These are phyloP conservation scores for Didymella pomorum DNA, from an alignment of 2,329 filamentous ascomycete genomes.

Conservation along the genomic window DNA sequence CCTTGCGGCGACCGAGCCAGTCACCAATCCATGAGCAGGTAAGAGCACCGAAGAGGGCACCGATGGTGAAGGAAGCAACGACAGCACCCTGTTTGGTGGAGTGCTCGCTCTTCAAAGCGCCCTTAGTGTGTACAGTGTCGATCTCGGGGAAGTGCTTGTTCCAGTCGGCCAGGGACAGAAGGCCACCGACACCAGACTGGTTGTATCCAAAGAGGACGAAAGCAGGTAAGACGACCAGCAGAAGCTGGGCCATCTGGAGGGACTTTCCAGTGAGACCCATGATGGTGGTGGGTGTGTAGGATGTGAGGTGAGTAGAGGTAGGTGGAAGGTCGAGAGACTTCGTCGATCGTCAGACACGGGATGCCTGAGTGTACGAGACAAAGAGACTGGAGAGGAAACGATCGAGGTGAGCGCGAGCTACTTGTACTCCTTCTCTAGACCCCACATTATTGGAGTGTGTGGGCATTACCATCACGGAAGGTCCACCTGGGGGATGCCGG, in stretches of 20 bases:
- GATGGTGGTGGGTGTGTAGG: constrained; percentile 5
- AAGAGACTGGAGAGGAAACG: constrained; percentile 15
- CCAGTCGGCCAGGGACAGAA: constrained; percentile 53
- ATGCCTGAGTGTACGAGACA: constrained; percentile 15
- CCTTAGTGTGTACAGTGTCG: constrained; percentile 56
- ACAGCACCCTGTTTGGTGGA: constrained; percentile 57
- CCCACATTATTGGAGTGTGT: constrained; percentile 34
- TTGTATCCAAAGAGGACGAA: constrained; percentile 63
- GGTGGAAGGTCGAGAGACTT: constrained; percentile 14
- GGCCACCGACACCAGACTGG: constrained; percentile 59
- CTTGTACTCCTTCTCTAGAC: constrained; percentile 29
- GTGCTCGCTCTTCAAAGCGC: constrained; percentile 54
- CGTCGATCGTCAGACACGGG: constrained; percentile 16
- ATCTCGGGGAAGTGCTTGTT: constrained; percentile 59
- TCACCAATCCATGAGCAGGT: constrained; percentile 58
- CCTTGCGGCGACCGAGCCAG: constrained; percentile 55
- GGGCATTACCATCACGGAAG: constrained; percentile 18
- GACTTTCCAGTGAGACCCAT: constrained; percentile 37
- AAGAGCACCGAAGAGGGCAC: constrained; percentile 57
- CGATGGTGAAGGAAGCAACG: constrained; percentile 57
- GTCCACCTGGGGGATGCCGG: constrained; percentile 18
- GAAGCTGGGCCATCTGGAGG: constrained; percentile 44
- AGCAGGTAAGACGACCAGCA: constrained; percentile 51
- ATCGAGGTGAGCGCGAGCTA: constrained; percentile 20
- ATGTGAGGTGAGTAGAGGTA: neutral